Evolutionary conservation across 2,329 filamentous ascomycete genomes (phyloP).

Genomic region (Verticillium dahliae): DNA sequence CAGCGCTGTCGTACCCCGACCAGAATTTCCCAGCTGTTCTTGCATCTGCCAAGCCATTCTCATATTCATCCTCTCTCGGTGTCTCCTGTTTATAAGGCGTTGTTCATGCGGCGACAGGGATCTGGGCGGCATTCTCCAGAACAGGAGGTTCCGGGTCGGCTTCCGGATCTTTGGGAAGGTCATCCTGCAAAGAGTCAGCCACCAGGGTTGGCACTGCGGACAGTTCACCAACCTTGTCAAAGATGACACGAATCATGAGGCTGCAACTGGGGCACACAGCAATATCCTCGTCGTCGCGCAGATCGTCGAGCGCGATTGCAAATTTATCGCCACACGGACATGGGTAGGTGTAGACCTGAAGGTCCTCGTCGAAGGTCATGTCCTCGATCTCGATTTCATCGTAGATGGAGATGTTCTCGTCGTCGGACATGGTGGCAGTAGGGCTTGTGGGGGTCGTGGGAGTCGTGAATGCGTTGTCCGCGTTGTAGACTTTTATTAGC

Average conservation of each 20-base stretch:
- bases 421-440: slow-evolving; percentile 48
- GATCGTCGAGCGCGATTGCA: slow-evolving; percentile 78
- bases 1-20: too few relatives aligned
- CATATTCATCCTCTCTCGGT: too few relatives aligned
- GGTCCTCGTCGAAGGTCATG: slow-evolving; percentile 79
- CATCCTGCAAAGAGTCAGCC: slow-evolving; percentile 25
- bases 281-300: slow-evolving; percentile 85
- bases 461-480: not conserved
- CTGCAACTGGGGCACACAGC: slow-evolving; percentile 98
- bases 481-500: too few relatives aligned
- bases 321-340: slow-evolving; percentile 97
- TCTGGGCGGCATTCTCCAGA: slow-evolving; percentile 22
- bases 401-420: slow-evolving; percentile 68
- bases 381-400: slow-evolving; percentile 99
- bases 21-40: too few relatives aligned
- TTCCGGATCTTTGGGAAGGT: slow-evolving; percentile 32
- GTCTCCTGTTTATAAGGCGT: not conserved
- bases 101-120: slow-evolving; percentile 32
- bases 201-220: not conserved
- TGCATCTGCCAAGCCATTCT: too few relatives aligned
- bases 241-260: slow-evolving; percentile 93
- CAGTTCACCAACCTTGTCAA: slow-evolving; percentile 60
- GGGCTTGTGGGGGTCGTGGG: not conserved
- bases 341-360: slow-evolving; percentile 91
- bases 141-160: slow-evolving; percentile 21